Conservation (phyloP, 805 yeast genomes). For the Sungouiella thailandica region DNA sequence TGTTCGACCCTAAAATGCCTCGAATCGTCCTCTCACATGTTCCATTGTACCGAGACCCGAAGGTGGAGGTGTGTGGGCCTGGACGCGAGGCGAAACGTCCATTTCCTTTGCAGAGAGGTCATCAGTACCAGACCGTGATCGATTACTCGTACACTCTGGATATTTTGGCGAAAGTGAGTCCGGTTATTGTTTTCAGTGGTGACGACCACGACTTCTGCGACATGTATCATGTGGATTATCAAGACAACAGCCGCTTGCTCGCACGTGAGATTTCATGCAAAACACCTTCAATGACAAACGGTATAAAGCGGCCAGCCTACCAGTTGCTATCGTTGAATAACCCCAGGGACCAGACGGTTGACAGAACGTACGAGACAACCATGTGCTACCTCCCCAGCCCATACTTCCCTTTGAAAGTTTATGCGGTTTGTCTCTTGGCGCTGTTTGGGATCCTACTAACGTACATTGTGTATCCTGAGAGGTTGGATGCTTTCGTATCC, state of each 20-base stretch:
- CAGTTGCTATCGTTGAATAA: conserved; percentile 69
- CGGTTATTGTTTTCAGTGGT: conserved; percentile 75
- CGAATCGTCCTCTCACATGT: conserved; percentile 79
- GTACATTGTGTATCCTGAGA: conserved; percentile 1
- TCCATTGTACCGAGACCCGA: conserved; percentile 72
- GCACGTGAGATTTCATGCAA: conserved; percentile 81
- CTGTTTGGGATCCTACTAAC: conserved; percentile 10
- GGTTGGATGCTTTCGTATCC: neutral
- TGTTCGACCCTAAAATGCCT: conserved; percentile 39
- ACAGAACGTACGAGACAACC: conserved; percentile 32
- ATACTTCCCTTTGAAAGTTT: conserved; percentile 23
- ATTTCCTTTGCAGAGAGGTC: conserved; percentile 71
- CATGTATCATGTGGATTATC: conserved; percentile 45
- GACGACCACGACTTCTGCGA: conserved; percentile 98
- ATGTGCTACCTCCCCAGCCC: conserved; percentile 60
- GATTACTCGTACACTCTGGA: conserved; percentile 54
- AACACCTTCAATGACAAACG: conserved; percentile 90
- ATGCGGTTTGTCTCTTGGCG: conserved; percentile 7
- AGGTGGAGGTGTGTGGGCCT: conserved; percentile 66
- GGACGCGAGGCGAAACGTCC: conserved; percentile 58
- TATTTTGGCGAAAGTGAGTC: conserved; percentile 55
- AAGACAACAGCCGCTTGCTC: conserved; percentile 24
- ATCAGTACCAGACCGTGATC: conserved; percentile 88
- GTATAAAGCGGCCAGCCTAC: conserved; percentile 78
- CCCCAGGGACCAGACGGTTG: conserved; percentile 22